phyloP scores from a whole-genome alignment of 2,329 filamentous ascomycete genomes.

The Hypoxylon sp. region DNA sequence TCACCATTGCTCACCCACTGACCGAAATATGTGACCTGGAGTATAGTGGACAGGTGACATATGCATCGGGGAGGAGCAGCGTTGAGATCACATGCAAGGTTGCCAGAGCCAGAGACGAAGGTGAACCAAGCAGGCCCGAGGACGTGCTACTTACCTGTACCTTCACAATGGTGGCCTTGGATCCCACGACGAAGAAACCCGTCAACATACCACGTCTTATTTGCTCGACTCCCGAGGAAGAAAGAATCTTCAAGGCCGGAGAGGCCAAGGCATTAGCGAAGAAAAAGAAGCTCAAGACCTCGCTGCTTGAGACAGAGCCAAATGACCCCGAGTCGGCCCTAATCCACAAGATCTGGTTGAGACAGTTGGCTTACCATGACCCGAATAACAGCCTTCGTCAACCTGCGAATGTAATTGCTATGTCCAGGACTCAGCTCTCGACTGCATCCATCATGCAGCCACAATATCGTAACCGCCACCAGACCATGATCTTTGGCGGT shows the following conservation, averaged over 20 bases:
- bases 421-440: slow-evolving; percentile 69
- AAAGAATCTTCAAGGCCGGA: slow-evolving; percentile 71
- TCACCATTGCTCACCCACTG: slow-evolving; percentile 74
- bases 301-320: slow-evolving; percentile 74
- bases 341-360: slow-evolving; percentile 80
- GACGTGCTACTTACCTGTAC: slow-evolving; percentile 63
- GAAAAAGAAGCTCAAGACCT: slow-evolving; percentile 71
- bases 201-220: slow-evolving; percentile 69
- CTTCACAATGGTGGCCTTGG: slow-evolving; percentile 82
- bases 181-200: slow-evolving; percentile 74
- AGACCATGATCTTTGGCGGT: slow-evolving; percentile 84
- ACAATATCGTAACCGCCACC: slow-evolving; percentile 65
- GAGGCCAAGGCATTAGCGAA: slow-evolving; percentile 71
- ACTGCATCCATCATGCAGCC: slow-evolving; percentile 81
- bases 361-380: slow-evolving; percentile 71
- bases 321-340: slow-evolving; percentile 78
- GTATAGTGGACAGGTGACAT: slow-evolving; percentile 72
- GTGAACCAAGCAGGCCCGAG: slow-evolving; percentile 62
- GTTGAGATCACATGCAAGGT: slow-evolving; percentile 82
- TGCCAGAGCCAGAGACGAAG: slow-evolving; percentile 72
- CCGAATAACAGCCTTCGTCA: slow-evolving; percentile 51
- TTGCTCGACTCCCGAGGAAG: slow-evolving; percentile 72
- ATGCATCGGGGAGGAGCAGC: slow-evolving; percentile 78
- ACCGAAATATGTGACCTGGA: slow-evolving; percentile 84
- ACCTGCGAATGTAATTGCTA: slow-evolving; percentile 62